Evolutionary conservation across 805 yeast species (phyloP).

Genomic region (Candida dajiaensis): DNA sequence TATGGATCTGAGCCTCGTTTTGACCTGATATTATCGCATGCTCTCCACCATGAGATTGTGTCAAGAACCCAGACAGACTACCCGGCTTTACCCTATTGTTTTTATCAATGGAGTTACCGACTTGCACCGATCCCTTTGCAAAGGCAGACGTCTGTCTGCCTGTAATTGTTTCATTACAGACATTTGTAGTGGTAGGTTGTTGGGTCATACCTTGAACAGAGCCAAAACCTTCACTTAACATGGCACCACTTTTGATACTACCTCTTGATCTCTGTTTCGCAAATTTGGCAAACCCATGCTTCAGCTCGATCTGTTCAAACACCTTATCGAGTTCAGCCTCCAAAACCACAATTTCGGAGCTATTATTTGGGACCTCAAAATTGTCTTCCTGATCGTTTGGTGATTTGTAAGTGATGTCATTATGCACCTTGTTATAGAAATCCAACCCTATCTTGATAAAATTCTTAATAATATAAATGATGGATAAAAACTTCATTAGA

Average conservation of each 20-base stretch:
- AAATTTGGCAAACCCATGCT: constrained; percentile 2
- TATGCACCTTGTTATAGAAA: neutral
- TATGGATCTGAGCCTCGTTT: no score
- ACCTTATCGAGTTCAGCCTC: constrained; percentile 1
- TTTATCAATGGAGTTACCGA: neutral
- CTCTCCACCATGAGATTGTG: neutral
- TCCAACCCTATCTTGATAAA: constrained; percentile 6
- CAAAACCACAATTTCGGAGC: neutral
- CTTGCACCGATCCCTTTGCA: neutral
- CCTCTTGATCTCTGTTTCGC: neutral
- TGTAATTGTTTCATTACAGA: no score
- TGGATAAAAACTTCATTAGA: constrained; percentile 2
- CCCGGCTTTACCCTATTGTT: neutral
- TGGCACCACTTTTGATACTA: neutral
- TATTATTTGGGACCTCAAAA: constrained; percentile 1
- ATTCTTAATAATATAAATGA: constrained; percentile 1
- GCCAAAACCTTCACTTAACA: neutral
- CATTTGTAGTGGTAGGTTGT: neutral
- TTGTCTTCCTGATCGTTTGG: neutral
- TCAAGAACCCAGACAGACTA: neutral
- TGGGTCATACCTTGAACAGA: neutral
- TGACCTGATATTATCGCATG: no score
- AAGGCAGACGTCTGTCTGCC: neutral
- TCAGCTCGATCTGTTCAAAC: neutral
- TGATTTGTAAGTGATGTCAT: neutral